phyloP scores from a whole-genome alignment of 371 early-diverging fungal species.

The Mortierella sp. region DNA sequence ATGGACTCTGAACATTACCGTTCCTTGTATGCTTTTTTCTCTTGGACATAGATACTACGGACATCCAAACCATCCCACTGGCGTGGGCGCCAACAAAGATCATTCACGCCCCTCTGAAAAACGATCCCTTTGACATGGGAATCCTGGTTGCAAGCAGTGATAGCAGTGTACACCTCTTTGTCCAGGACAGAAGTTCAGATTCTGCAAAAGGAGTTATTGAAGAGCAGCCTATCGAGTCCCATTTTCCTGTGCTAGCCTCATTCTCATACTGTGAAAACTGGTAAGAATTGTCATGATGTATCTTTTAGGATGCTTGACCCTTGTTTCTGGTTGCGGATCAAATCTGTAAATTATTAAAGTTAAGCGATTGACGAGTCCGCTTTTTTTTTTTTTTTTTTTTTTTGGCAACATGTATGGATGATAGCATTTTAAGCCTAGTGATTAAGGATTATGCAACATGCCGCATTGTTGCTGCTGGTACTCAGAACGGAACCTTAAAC shows the following conservation, averaged over 20 bases:
- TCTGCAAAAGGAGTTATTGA: background rate
- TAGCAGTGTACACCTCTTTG: constrained; percentile 44
- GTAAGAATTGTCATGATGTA: constrained; percentile 4
- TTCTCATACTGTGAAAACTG: constrained; percentile 50
- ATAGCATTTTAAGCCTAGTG: constrained; percentile 64
- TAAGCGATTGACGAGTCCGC: background rate
- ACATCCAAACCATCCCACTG: constrained; percentile 34
- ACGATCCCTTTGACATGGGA: constrained; percentile 48
- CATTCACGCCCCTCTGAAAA: constrained; percentile 31
- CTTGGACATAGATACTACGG: constrained; percentile 20
- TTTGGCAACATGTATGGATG: too few relatives aligned
- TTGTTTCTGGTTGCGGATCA: background rate
- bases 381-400: background rate
- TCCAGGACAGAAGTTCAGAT: constrained; percentile 13
- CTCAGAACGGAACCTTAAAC: constrained; percentile 69
- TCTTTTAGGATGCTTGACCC: too few relatives aligned
- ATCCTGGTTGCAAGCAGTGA: constrained; percentile 48
- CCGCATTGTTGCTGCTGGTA: constrained; percentile 69
- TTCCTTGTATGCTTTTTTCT: too few relatives aligned
- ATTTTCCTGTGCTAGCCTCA: constrained; percentile 32
- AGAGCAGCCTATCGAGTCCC: constrained; percentile 26
- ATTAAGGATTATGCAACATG: constrained; percentile 61
- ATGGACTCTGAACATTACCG: background rate
- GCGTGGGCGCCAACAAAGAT: constrained; percentile 54
- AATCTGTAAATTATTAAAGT: background rate